A percentile compares a stretch with the other conserved stretches of the same genome.
Evolutionary conservation across 257 asterid species (phyloP).

Genomic region (Marsdenia floribunda): DNA sequence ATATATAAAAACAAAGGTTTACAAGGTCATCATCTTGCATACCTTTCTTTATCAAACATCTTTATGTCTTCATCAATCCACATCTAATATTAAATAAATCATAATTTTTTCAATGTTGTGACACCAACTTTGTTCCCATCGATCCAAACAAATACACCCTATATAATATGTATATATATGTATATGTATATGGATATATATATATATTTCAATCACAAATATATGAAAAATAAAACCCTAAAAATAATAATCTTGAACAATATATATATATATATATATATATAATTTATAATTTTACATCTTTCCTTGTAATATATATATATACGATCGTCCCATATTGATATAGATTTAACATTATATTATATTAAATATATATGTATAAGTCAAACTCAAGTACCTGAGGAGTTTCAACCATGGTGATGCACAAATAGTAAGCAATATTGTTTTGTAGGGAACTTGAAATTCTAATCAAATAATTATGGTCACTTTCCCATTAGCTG

Average conservation of each 20-base stretch:
- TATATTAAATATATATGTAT: not conserved
- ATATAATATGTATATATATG: no score
- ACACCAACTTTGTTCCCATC: constrained; percentile 29
- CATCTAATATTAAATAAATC: constrained; percentile 23
- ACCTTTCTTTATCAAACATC: constrained; percentile 28
- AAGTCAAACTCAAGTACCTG: constrained; percentile 10
- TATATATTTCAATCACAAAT: not conserved
- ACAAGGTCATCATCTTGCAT: constrained; percentile 23
- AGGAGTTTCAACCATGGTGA: constrained; percentile 15
- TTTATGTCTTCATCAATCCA: constrained; percentile 48
- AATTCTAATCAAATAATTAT: constrained; percentile 7
- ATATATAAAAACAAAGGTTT: constrained; percentile 1
- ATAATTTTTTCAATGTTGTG: constrained; percentile 17
- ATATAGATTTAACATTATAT: not conserved
- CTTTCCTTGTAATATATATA: not conserved
- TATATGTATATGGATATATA: no score
- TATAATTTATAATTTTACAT: not conserved
- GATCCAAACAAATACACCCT: constrained; percentile 28
- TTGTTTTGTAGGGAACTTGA: constrained; percentile 12
- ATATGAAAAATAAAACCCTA: not conserved
- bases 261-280: not conserved
- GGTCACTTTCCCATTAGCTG: constrained; percentile 1
- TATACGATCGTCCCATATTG: not conserved
- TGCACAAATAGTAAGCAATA: not conserved
- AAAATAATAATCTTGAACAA: not conserved